Percentiles rank a stretch among this genome's conserved stretches.
Conservation (phyloP, 1,284 basidiomycete genomes). For the Trametes hirsuta region DNA sequence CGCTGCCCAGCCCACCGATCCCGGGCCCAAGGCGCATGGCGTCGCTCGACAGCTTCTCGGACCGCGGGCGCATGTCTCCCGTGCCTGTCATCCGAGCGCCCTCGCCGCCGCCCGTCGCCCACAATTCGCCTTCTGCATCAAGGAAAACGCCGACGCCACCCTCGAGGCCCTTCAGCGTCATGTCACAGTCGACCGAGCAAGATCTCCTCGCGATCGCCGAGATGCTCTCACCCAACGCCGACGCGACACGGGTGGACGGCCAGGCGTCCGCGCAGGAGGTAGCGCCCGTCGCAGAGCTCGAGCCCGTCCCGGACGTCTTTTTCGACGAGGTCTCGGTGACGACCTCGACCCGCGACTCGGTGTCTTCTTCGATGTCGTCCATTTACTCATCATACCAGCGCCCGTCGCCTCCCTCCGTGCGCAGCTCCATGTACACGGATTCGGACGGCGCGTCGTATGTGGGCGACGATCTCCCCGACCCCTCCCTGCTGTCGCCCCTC, state of each 20-base stretch:
- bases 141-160: constrained; percentile 8
- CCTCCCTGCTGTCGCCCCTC: constrained; percentile 26
- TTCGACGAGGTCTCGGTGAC: constrained; percentile 11
- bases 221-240: constrained; percentile 32
- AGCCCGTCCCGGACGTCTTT: constrained; percentile 16
- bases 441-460: constrained; percentile 38
- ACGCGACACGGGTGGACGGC: constrained; percentile 5
- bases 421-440: constrained; percentile 32
- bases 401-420: constrained; percentile 17
- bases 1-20: constrained; percentile 11
- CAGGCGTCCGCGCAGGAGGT: constrained; percentile 11
- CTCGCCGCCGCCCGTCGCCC: not conserved
- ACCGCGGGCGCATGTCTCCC: constrained; percentile 5
- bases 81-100: not conserved
- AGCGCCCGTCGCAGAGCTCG: constrained; percentile 11
- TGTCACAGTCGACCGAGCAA: constrained; percentile 37
- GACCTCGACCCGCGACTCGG: constrained; percentile 11
- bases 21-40: constrained; percentile 3
- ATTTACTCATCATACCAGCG: constrained; percentile 21
- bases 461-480: constrained; percentile 35
- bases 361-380: constrained; percentile 16
- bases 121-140: not conserved
- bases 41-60: constrained; percentile 12
- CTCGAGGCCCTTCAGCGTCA: constrained; percentile 27
- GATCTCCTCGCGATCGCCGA: constrained; percentile 39